These are phyloP conservation scores for Picea abies DNA, from an alignment of 83 land plant species.

Conservation along the genomic window DNA sequence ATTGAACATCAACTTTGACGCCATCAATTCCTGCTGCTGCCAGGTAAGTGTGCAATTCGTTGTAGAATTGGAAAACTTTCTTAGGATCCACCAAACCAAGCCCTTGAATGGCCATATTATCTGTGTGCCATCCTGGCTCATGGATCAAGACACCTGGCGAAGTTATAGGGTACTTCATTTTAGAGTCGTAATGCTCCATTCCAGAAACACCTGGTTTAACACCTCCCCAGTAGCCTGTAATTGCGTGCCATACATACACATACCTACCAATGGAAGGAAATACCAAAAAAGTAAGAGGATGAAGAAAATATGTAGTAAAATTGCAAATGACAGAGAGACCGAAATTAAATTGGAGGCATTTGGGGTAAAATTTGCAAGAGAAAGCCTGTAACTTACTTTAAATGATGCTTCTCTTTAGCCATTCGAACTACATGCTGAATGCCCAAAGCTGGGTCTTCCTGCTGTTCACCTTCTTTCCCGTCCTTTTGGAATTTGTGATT, in stretches of 20 bases:
- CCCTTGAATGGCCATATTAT: slow-evolving; percentile 38
- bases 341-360: too few species aligned
- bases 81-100: slow-evolving; percentile 40
- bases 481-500: slow-evolving; percentile 60
- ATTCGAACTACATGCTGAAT: slow-evolving; percentile 60
- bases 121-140: slow-evolving; percentile 29
- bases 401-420: slow-evolving; percentile 60
- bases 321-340: too few species aligned
- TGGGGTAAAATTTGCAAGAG: neutral
- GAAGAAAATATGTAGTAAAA: too few species aligned
- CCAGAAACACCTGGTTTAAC: slow-evolving; percentile 28
- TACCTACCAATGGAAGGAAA: slow-evolving; percentile 24
- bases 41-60: slow-evolving; percentile 45
- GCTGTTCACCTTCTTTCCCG: slow-evolving; percentile 23
- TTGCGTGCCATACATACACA: slow-evolving; percentile 58
- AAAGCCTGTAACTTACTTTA: slow-evolving; percentile 54
- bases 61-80: slow-evolving; percentile 30
- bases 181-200: slow-evolving; percentile 29
- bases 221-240: slow-evolving; percentile 58
- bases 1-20: slow-evolving; percentile 52
- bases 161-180: slow-evolving; percentile 30
- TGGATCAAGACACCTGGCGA: slow-evolving; percentile 37
- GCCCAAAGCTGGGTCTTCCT: slow-evolving; percentile 49
- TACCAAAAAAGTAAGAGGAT: neutral
- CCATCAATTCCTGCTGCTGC: slow-evolving; percentile 50